These are phyloP conservation scores for Verticillium tricorpus DNA, from an alignment of 2,329 filamentous ascomycete genomes.

Conservation along the genomic window DNA sequence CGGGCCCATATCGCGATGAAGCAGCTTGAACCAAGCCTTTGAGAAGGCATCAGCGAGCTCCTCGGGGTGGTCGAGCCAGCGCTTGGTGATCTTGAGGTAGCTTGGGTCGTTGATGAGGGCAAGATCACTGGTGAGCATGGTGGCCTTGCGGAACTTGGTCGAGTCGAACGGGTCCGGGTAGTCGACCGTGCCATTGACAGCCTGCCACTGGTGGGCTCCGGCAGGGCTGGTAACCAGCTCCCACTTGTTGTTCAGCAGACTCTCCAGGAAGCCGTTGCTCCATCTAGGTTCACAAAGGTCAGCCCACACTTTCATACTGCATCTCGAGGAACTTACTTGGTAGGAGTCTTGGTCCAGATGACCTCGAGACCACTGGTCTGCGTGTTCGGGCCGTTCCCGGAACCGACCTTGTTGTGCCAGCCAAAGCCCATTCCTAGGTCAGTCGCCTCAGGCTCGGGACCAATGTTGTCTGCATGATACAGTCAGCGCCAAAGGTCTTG, in stretches of 20 bases:
- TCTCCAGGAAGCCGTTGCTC: conserved; percentile 70
- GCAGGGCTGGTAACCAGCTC: conserved; percentile 70
- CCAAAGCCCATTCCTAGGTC: conserved; percentile 65
- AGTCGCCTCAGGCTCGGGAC: conserved; percentile 62
- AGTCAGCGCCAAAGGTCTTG: neutral
- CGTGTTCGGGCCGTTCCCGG: conserved; percentile 64
- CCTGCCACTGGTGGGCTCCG: conserved; percentile 74
- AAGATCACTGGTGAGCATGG: conserved; percentile 73
- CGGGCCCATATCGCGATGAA: conserved; percentile 76
- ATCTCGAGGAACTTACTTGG: conserved; percentile 34
- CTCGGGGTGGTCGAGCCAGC: conserved; percentile 64
- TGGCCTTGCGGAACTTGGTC: conserved; percentile 67
- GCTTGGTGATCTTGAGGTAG: conserved; percentile 72
- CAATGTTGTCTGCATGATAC: conserved; percentile 49
- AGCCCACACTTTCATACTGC: neutral
- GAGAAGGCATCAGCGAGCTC: conserved; percentile 66
- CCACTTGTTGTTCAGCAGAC: conserved; percentile 76
- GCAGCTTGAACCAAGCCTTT: conserved; percentile 77
- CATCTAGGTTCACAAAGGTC: conserved; percentile 32
- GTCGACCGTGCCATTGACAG: conserved; percentile 60
- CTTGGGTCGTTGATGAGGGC: conserved; percentile 64
- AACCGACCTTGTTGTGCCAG: conserved; percentile 60
- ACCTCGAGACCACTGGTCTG: conserved; percentile 77
- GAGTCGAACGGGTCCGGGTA: conserved; percentile 69
- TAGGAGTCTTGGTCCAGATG: conserved; percentile 71